Conservation (phyloP, 352 stramenopile species). For the Phytophthora multivora region DNA sequence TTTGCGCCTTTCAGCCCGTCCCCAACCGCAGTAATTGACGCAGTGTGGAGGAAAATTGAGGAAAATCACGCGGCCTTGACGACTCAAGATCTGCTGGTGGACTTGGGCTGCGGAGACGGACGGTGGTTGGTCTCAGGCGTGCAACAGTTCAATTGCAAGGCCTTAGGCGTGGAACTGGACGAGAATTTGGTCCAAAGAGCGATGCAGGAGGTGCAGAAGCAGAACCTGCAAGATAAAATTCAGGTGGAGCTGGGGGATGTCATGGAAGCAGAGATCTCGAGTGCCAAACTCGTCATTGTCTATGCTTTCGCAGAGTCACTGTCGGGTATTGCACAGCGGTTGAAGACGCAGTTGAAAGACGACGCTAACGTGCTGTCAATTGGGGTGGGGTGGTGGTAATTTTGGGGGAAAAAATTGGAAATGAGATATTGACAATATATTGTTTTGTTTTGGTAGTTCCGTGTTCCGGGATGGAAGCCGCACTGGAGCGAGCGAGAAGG, state of each 20-base stretch:
- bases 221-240: slow-evolving; percentile 47
- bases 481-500: slow-evolving; percentile 51
- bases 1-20: slow-evolving; percentile 84
- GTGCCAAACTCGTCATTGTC: slow-evolving; percentile 73
- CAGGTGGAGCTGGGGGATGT: slow-evolving; percentile 61
- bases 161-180: slow-evolving; percentile 78
- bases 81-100: slow-evolving; percentile 65
- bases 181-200: slow-evolving; percentile 50
- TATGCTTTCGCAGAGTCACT: slow-evolving; percentile 88
- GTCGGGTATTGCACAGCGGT: slow-evolving; percentile 53
- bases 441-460: slow-evolving; percentile 57
- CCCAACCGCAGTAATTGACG: slow-evolving; percentile 53
- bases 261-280: slow-evolving; percentile 51
- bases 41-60: slow-evolving; percentile 65
- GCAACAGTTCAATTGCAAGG: slow-evolving; percentile 57
- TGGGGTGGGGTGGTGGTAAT: slow-evolving; percentile 47
- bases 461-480: slow-evolving; percentile 70
- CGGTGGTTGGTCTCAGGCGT: slow-evolving; percentile 79
- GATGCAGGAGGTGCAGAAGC: slow-evolving; percentile 18
- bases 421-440: neutral
- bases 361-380: slow-evolving; percentile 73
- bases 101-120: slow-evolving; percentile 82
- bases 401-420: neutral
- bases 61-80: slow-evolving; percentile 18
- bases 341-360: slow-evolving; percentile 44